Conservation (phyloP, 164 flowering plant species). For the Aristolochia californica region DNA sequence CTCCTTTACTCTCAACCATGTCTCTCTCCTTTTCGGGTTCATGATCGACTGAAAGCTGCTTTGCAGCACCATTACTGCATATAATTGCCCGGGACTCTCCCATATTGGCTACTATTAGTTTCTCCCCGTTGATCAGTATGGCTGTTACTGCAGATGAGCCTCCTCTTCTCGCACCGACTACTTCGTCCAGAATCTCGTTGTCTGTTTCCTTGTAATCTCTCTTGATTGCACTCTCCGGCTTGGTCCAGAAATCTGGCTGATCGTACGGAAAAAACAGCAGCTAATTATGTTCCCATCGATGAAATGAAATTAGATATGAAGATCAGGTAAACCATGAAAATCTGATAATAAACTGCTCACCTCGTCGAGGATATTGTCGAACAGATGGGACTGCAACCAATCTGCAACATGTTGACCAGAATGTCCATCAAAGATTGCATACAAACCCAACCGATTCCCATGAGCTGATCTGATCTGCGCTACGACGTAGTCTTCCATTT, state of each 20-base stretch:
- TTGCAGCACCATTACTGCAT: constrained; percentile 58
- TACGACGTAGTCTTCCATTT: neutral
- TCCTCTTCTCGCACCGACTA: constrained; percentile 46
- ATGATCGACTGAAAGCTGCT: constrained; percentile 76
- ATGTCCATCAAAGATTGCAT: neutral
- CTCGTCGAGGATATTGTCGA: neutral
- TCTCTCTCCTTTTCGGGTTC: constrained; percentile 56
- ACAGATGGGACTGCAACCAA: neutral
- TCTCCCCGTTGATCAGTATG: constrained; percentile 58
- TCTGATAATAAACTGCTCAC: neutral
- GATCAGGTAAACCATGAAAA: neutral
- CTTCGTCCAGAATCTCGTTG: constrained; percentile 41
- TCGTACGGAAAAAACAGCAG: neutral
- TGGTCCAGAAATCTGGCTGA: constrained; percentile 3
- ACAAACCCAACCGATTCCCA: neutral
- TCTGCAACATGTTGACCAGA: neutral
- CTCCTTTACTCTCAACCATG: constrained; percentile 58
- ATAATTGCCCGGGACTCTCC: constrained; percentile 89
- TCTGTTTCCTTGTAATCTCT: constrained; percentile 63
- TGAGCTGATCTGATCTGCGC: neutral
- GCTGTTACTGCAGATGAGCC: constrained; percentile 92
- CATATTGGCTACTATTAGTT: constrained; percentile 71
- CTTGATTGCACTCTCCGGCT: constrained; percentile 51
- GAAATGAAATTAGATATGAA: neutral
- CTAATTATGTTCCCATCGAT: neutral